Evolutionary conservation across 2,329 filamentous ascomycete genomes (phyloP).

Genomic region (Camptophora hylomeconis): DNA sequence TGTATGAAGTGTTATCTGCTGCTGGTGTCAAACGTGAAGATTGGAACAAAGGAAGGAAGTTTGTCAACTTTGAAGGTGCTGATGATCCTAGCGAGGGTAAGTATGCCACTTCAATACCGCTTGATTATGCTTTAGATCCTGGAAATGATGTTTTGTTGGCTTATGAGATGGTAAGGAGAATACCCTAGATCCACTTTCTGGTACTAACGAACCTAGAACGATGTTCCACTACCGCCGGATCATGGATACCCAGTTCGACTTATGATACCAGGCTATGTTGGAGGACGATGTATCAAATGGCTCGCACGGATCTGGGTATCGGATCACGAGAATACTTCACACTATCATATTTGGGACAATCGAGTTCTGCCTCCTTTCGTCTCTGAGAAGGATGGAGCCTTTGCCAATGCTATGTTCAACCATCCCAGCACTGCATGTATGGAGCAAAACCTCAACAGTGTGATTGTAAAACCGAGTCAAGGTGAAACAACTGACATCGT

Average conservation of each 20-base stretch:
- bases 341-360: slow-evolving; percentile 40
- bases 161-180: slow-evolving; percentile 32
- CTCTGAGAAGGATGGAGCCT: slow-evolving; percentile 35
- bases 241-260: slow-evolving; percentile 32
- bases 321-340: slow-evolving; percentile 27
- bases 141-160: slow-evolving; percentile 36
- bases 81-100: slow-evolving; percentile 35
- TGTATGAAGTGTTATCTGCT: slow-evolving; percentile 32
- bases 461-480: slow-evolving; percentile 34
- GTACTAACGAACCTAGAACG: too few relatives aligned
- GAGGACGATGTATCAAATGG: slow-evolving; percentile 31
- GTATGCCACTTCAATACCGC: slow-evolving; percentile 36
- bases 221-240: slow-evolving; percentile 26
- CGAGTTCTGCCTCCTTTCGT: slow-evolving; percentile 35
- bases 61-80: slow-evolving; percentile 39
- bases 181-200: too few relatives aligned
- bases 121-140: slow-evolving; percentile 36
- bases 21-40: slow-evolving; percentile 24
- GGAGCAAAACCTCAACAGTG: slow-evolving; percentile 37
- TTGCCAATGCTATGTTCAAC: slow-evolving; percentile 34
- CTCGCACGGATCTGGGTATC: slow-evolving; percentile 27
- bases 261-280: slow-evolving; percentile 30
- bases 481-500: slow-evolving; percentile 30
- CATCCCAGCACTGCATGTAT: slow-evolving; percentile 37
- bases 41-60: slow-evolving; percentile 19